Conservation (phyloP, 768 basidiomycete genomes). For the Tulasnella sp. region DNA sequence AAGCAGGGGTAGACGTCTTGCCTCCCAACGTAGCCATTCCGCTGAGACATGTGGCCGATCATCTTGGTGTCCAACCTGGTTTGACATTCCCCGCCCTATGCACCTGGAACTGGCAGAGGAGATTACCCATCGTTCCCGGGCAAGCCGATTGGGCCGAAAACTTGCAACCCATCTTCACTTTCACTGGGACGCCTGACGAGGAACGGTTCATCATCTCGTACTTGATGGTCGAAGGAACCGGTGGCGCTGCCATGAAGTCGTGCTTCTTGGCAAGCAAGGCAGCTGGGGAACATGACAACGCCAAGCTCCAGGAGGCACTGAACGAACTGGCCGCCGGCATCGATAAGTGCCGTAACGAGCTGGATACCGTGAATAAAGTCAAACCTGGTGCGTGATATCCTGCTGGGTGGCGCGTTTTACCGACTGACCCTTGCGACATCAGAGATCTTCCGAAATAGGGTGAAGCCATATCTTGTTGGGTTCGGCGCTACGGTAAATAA, state of each 20-base stretch:
- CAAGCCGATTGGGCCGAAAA: not conserved
- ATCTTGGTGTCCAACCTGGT: not conserved
- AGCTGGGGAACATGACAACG: not conserved
- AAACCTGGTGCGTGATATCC: not conserved
- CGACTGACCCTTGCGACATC: not conserved
- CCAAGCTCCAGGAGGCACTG: not conserved
- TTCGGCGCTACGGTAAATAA: not conserved
- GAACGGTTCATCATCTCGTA: not conserved
- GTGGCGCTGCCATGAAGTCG: not conserved
- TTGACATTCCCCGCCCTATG: not conserved
- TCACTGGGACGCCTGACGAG: not conserved
- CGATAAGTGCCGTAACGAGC: not conserved
- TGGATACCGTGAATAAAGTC: not conserved
- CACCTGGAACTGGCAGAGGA: slow-evolving; percentile 7
- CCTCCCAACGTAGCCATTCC: slow-evolving; percentile 3
- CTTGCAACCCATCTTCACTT: slow-evolving; percentile 1
- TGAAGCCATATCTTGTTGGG: slow-evolving; percentile 1
- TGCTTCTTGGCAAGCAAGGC: not conserved
- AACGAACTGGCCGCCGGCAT: not conserved
- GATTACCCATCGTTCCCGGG: not conserved
- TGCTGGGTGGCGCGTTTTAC: too few relatives aligned
- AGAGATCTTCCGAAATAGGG: not conserved
- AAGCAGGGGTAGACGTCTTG: not conserved
- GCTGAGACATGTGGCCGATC: not conserved
- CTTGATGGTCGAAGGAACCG: slow-evolving; percentile 1